Conservation (phyloP, 2,329 filamentous ascomycete genomes). For the Aureobasidium sp. region DNA sequence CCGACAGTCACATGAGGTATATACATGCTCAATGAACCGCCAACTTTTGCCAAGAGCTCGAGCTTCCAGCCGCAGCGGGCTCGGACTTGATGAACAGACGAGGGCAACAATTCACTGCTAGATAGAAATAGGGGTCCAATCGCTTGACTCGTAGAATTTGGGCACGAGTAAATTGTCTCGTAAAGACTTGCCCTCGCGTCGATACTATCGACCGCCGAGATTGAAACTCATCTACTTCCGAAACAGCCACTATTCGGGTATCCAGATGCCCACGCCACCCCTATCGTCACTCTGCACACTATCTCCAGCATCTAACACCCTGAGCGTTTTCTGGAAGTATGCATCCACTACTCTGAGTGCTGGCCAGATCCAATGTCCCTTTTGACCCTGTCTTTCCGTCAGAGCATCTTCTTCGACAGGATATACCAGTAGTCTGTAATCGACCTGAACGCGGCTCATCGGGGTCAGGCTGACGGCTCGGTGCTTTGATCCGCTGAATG, state of each 20-base stretch:
- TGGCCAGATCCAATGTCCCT: constrained; percentile 61
- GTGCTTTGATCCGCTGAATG: constrained; percentile 82
- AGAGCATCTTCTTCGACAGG: constrained; percentile 21
- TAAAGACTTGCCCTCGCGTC: not conserved
- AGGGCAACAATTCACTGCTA: not conserved
- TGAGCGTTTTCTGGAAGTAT: constrained; percentile 86
- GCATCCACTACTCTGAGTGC: constrained; percentile 73
- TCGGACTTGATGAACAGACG: not conserved
- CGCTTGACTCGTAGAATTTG: not conserved
- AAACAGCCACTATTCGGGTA: constrained; percentile 15
- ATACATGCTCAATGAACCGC: constrained; percentile 8
- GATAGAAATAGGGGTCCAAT: not conserved
- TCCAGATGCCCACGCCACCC: constrained; percentile 38
- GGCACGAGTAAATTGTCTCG: not conserved
- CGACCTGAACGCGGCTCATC: constrained; percentile 63
- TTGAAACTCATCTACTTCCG: not conserved
- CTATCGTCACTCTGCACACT: constrained; percentile 50
- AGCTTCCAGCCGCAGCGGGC: not conserved
- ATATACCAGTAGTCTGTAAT: constrained; percentile 62
- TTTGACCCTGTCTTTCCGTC: constrained; percentile 8
- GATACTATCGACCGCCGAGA: not conserved
- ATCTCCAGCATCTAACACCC: constrained; percentile 73
- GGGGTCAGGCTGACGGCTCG: constrained; percentile 74
- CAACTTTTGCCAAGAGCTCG: not conserved
- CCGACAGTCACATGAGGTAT: not conserved